Evolutionary conservation across 2,329 filamentous ascomycete genomes (phyloP).

Genomic region (Calonectria ilicicola): DNA sequence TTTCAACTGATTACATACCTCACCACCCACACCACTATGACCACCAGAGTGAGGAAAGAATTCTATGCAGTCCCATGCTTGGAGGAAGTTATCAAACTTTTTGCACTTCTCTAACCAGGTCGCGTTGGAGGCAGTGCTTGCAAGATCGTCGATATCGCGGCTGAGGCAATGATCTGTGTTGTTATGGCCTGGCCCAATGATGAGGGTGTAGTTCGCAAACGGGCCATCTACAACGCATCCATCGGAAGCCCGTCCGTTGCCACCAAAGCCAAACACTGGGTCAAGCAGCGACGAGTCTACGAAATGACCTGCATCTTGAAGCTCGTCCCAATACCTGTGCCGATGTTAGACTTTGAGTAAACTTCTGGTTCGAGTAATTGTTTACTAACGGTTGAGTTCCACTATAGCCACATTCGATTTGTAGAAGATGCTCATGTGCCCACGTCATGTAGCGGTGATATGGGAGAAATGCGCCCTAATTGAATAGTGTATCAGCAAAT

Average conservation of each 20-base stretch:
- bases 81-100: background rate
- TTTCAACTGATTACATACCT: background rate
- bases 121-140: background rate
- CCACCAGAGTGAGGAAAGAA: conserved; percentile 1
- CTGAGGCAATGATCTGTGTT: background rate
- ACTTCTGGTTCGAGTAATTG: background rate
- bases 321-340: background rate
- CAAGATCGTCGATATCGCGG: background rate
- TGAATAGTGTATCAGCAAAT: background rate
- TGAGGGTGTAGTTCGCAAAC: background rate
- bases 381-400: background rate
- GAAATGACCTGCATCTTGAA: background rate
- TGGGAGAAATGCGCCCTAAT: background rate
- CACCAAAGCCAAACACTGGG: background rate
- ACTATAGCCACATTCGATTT: background rate
- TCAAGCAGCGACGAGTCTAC: background rate
- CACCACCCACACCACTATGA: background rate
- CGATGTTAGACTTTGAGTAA: background rate
- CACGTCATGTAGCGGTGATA: background rate
- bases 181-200: background rate
- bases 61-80: background rate
- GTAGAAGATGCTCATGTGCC: background rate
- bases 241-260: background rate
- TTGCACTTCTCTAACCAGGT: background rate
- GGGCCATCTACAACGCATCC: background rate